Percentiles rank a stretch among this genome's conserved stretches.
phyloP scores from a whole-genome alignment of 2,329 filamentous ascomycete genomes.

The Ceratocystis eucalypticola region DNA sequence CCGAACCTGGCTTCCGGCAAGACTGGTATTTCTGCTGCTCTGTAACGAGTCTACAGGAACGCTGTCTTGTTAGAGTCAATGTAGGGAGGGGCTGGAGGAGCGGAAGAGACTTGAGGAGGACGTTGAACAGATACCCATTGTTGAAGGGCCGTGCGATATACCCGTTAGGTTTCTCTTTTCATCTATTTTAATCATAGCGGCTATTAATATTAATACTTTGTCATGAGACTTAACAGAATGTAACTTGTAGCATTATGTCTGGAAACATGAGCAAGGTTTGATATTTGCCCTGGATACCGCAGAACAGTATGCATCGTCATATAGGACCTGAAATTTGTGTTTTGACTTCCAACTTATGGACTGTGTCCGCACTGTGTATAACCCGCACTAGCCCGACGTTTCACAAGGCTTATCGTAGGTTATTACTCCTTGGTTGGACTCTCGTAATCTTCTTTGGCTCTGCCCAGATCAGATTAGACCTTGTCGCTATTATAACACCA shows the following conservation, averaged over 20 bases:
- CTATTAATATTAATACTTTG: background rate
- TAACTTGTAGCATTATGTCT: no score
- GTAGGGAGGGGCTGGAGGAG: background rate
- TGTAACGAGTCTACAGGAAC: background rate
- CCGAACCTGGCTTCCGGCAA: slow-evolving; percentile 27
- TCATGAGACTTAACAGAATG: no score
- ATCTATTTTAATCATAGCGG: background rate
- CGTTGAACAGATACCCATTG: background rate
- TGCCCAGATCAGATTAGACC: background rate
- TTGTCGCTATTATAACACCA: background rate
- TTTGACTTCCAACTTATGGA: no score
- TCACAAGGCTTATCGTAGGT: no score
- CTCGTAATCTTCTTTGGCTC: no score
- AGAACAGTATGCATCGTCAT: no score
- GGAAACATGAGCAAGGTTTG: no score
- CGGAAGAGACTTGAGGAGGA: background rate
- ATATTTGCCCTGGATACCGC: no score
- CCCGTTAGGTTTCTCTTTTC: background rate
- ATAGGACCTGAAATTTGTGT: no score
- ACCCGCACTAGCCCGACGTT: no score
- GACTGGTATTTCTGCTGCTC: slow-evolving; percentile 20
- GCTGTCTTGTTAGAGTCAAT: background rate
- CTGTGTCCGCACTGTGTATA: no score
- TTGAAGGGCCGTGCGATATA: background rate
- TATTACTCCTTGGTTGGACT: no score